Evolutionary conservation across 805 yeast species (phyloP).

Genomic region (Nakazawaea wickerhamii): DNA sequence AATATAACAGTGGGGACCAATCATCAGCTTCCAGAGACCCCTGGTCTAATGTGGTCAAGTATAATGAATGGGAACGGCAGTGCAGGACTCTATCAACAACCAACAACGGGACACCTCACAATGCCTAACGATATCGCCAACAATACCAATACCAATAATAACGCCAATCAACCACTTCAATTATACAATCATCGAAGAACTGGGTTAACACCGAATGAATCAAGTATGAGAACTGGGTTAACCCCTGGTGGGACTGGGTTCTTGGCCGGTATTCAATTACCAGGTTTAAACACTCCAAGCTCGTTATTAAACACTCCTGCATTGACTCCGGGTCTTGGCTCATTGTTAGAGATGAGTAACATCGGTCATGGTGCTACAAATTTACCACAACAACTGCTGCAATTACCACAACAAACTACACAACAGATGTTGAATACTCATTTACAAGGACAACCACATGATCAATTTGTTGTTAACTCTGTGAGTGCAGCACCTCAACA

Average conservation of each 20-base stretch:
- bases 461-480: not conserved
- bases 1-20: conserved; percentile 2
- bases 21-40: conserved; percentile 14
- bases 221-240: conserved; percentile 62
- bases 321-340: conserved; percentile 42
- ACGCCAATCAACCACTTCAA: conserved; percentile 13
- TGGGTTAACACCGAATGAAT: conserved; percentile 75
- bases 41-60: conserved; percentile 11
- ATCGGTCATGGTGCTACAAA: not conserved
- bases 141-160: conserved; percentile 6
- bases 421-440: not conserved
- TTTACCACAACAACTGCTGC: conserved; percentile 16
- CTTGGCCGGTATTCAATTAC: conserved; percentile 29
- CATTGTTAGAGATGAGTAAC: conserved; percentile 17
- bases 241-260: conserved; percentile 56
- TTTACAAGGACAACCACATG: not conserved
- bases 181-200: conserved; percentile 34
- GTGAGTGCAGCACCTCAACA: not conserved
- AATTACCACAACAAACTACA: not conserved
- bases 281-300: conserved; percentile 23
- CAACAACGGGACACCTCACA: not conserved
- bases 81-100: not conserved
- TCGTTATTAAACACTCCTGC: conserved; percentile 24
- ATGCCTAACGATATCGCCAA: no score
- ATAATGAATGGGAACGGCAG: conserved; percentile 3